phyloP scores from a whole-genome alignment of 1,284 basidiomycete genomes.

The Austropuccinia psidii region DNA sequence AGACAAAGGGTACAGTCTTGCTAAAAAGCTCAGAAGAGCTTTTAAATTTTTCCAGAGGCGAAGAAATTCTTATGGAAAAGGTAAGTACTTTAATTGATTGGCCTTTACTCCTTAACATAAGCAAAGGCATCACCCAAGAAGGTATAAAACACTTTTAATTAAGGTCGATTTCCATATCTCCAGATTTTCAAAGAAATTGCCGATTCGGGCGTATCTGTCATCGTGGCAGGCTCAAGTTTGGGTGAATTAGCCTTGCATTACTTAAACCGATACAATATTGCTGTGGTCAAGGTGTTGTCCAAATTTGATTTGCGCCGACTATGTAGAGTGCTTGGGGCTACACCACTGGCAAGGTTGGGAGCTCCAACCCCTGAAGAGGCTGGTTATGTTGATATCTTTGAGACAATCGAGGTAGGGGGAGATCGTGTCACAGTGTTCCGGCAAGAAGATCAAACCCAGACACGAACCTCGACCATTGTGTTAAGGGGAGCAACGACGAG shows the following conservation, averaged over 20 bases:
- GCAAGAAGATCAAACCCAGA: constrained; percentile 63
- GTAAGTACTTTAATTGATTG: constrained; percentile 50
- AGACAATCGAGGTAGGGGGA: constrained; percentile 92
- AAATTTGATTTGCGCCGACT: constrained; percentile 95
- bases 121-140: neutral
- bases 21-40: constrained; percentile 94
- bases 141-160: neutral
- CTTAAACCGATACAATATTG: constrained; percentile 85
- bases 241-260: constrained; percentile 97
- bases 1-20: constrained; percentile 97
- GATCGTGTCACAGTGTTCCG: constrained; percentile 95
- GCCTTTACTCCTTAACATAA: neutral
- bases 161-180: neutral
- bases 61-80: constrained; percentile 92
- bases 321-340: constrained; percentile 91
- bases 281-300: constrained; percentile 92
- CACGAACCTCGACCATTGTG: constrained; percentile 84
- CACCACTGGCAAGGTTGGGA: constrained; percentile 88
- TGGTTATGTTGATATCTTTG: constrained; percentile 85
- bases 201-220: constrained; percentile 84
- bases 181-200: constrained; percentile 96
- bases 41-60: constrained; percentile 88
- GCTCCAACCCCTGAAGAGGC: constrained; percentile 95
- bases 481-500: constrained; percentile 93
- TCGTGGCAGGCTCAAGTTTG: constrained; percentile 84